phyloP scores from a whole-genome alignment of 345 rosid species.

The Citrus maxima region DNA sequence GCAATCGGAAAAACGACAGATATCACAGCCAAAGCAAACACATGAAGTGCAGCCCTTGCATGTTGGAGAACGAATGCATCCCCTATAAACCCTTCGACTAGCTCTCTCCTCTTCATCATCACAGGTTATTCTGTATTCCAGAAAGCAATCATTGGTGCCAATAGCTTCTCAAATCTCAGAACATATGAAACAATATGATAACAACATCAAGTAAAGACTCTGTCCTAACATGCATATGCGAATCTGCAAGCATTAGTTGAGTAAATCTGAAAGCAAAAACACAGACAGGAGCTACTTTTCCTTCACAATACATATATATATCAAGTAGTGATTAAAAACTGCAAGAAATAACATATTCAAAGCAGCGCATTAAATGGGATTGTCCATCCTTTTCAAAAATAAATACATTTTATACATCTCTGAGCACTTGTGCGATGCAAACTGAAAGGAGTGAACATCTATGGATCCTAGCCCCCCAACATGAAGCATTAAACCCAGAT shows the following conservation, averaged over 20 bases:
- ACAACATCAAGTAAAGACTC: neutral
- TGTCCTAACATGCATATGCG: neutral
- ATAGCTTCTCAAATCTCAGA: neutral
- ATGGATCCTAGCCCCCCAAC: neutral
- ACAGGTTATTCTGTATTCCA: constrained; percentile 53
- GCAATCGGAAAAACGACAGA: constrained; percentile 87
- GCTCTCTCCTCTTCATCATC: constrained; percentile 72
- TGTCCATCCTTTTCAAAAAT: neutral
- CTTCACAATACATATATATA: neutral
- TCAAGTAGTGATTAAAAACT: neutral
- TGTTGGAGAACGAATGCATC: constrained; percentile 73
- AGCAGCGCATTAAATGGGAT: neutral
- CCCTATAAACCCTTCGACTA: constrained; percentile 82
- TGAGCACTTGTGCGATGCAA: neutral
- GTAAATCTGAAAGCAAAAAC: neutral
- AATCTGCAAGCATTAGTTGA: neutral
- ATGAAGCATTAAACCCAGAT: neutral
- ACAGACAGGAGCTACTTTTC: neutral
- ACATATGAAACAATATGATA: neutral
- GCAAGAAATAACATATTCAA: neutral
- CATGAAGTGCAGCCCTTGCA: constrained; percentile 98
- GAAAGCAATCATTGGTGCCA: neutral
- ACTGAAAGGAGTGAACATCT: neutral
- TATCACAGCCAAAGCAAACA: constrained; percentile 89
- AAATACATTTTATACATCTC: neutral